phyloP scores from a whole-genome alignment of 306 rosid genomes.

The Cotoneaster glaucophyllus region DNA sequence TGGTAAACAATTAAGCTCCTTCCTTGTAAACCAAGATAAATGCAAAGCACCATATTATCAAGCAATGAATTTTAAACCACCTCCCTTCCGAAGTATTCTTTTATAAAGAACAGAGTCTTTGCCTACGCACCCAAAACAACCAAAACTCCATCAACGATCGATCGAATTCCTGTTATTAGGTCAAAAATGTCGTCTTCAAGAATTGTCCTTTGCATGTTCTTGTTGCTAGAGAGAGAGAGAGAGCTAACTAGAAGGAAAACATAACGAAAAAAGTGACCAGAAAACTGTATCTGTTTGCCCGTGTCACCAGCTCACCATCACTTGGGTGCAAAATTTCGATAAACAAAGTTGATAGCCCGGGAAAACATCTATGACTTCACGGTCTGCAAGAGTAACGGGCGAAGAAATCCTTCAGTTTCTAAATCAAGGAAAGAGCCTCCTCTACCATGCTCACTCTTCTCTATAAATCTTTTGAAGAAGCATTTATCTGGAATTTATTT shows the following conservation, averaged over 20 bases:
- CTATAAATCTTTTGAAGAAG: not conserved
- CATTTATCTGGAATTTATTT: not conserved
- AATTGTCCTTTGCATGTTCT: slow-evolving; percentile 1
- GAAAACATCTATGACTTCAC: slow-evolving; percentile 29
- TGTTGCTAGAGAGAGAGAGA: not conserved
- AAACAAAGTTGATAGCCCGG: not conserved
- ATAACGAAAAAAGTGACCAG: not conserved
- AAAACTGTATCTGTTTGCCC: slow-evolving; percentile 13
- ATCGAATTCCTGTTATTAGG: not conserved
- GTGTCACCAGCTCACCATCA: slow-evolving; percentile 10
- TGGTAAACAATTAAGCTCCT: not conserved
- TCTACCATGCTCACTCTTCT: not conserved
- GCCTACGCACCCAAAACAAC: not conserved
- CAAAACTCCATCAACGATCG: not conserved
- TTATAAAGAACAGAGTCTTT: not conserved
- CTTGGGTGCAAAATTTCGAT: slow-evolving; percentile 15
- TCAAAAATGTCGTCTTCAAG: slow-evolving; percentile 12
- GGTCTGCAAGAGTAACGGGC: slow-evolving; percentile 40
- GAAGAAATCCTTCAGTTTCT: not conserved
- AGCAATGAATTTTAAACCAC: not conserved
- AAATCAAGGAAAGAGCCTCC: not conserved
- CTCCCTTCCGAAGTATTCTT: not conserved
- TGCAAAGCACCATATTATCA: not conserved
- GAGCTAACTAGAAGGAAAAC: not conserved
- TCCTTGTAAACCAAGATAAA: not conserved